phyloP scores from a whole-genome alignment of 2,329 filamentous ascomycete species.

The Colletotrichum tofieldiae region DNA sequence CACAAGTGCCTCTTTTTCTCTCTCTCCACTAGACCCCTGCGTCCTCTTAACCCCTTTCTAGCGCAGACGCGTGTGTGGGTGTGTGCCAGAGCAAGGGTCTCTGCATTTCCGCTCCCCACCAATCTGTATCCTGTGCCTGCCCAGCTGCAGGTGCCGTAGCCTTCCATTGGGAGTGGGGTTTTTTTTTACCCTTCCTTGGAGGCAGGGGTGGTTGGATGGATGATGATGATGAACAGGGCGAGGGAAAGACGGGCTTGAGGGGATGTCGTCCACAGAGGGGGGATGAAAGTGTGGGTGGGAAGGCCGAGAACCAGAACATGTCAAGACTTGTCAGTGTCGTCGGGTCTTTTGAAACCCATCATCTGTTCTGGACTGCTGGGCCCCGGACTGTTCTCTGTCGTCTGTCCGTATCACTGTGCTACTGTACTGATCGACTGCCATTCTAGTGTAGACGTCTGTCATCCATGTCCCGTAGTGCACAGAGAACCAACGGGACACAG shows the following conservation, averaged over 20 bases:
- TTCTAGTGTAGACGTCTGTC: neutral
- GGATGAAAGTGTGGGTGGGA: neutral
- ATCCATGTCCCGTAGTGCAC: neutral
- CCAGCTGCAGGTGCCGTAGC: conserved; percentile 2
- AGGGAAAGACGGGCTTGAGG: conserved; percentile 6
- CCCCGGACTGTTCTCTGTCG: neutral
- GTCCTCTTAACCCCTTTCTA: conserved; percentile 23
- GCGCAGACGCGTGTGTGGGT: conserved; percentile 14
- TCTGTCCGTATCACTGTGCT: neutral
- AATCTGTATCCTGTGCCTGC: neutral
- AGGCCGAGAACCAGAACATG: conserved; percentile 1
- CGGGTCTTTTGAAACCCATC: conserved; percentile 19
- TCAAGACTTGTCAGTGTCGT: neutral
- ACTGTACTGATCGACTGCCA: neutral
- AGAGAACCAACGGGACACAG: neutral
- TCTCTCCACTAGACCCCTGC: conserved; percentile 16
- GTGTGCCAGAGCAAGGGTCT: conserved; percentile 28
- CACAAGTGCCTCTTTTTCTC: neutral
- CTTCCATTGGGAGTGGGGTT: conserved; percentile 5
- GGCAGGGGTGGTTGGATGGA: neutral
- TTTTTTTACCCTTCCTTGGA: neutral
- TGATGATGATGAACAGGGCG: neutral
- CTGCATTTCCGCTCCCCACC: conserved; percentile 11
- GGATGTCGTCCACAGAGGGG: neutral
- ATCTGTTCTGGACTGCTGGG: neutral